Evolutionary conservation across 768 basidiomycete genomes (phyloP).

Genomic region (Aureoboletus auriporus): DNA sequence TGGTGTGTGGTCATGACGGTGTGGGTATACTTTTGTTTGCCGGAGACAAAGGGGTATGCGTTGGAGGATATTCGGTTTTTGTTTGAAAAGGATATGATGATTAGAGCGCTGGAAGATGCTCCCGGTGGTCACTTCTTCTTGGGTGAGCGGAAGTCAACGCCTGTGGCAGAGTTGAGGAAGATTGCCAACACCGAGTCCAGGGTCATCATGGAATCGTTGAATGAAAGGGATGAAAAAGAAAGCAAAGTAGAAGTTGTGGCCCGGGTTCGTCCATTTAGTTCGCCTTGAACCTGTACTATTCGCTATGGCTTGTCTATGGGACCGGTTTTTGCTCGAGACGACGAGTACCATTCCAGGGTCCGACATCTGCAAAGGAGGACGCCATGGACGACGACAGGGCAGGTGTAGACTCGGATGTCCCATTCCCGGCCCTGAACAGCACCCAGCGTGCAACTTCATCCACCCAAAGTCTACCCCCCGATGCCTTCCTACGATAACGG

Average conservation of each 20-base stretch:
- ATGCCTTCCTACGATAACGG: constrained; percentile 24
- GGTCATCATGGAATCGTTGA: too few relatives aligned
- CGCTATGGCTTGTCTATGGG: constrained; percentile 28
- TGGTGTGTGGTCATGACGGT: constrained; percentile 30
- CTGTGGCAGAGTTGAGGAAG: constrained; percentile 26
- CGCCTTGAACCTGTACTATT: too few relatives aligned
- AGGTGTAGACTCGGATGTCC: constrained; percentile 46
- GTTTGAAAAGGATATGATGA: constrained; percentile 32
- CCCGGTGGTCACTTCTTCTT: constrained; percentile 31
- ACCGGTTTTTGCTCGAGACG: constrained; percentile 44
- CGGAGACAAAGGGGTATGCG: constrained; percentile 38
- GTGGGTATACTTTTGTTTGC: constrained; percentile 37
- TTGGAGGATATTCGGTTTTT: constrained; percentile 37
- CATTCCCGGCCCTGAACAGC: constrained; percentile 55
- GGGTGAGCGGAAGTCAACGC: constrained; percentile 19
- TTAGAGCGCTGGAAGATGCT: constrained; percentile 33
- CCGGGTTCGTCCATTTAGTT: too few relatives aligned
- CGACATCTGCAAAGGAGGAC: constrained; percentile 25
- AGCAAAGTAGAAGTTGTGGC: too few relatives aligned
- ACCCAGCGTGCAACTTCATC: constrained; percentile 41
- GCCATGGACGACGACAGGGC: constrained; percentile 30
- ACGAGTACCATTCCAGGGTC: constrained; percentile 21
- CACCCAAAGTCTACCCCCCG: not conserved
- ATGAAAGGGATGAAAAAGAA: too few relatives aligned
- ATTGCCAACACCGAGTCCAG: not conserved